Conservation (phyloP, 371 early-diverging fungal species). For the Mucor indicus region DNA sequence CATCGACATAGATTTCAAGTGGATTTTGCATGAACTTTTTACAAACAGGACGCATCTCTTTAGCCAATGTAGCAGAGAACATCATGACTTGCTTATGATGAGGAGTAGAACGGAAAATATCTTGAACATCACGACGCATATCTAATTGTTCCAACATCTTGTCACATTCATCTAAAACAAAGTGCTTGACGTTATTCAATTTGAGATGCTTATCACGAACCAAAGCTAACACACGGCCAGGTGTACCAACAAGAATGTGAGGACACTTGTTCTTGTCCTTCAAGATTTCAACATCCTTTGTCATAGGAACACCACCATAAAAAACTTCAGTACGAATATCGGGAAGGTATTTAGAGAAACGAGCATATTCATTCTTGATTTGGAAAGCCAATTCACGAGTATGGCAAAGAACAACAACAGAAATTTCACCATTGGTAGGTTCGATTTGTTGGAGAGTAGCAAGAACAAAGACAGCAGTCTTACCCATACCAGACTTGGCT, state of each 20-base stretch:
- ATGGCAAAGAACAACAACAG: slow-evolving; percentile 94
- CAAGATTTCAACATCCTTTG: slow-evolving; percentile 79
- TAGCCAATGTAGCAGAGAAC: slow-evolving; percentile 95
- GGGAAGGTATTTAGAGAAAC: slow-evolving; percentile 94
- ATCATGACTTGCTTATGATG: slow-evolving; percentile 98
- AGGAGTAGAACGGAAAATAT: slow-evolving; percentile 92
- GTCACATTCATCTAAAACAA: slow-evolving; percentile 99
- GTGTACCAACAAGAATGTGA: slow-evolving; percentile 97
- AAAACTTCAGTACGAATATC: slow-evolving; percentile 91
- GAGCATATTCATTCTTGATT: slow-evolving; percentile 92
- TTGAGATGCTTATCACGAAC: slow-evolving; percentile 81
- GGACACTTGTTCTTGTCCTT: slow-evolving; percentile 80
- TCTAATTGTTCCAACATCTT: slow-evolving; percentile 91
- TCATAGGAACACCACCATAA: slow-evolving; percentile 85
- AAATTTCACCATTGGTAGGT: slow-evolving; percentile 72
- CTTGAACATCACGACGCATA: slow-evolving; percentile 97
- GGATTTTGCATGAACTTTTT: slow-evolving; percentile 98
- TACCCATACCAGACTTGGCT: slow-evolving; percentile 99
- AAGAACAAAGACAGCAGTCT: slow-evolving; percentile 98
- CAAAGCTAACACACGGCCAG: slow-evolving; percentile 93
- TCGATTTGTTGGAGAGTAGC: slow-evolving; percentile 96
- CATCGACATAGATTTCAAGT: slow-evolving; percentile 96
- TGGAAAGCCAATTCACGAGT: slow-evolving; percentile 98
- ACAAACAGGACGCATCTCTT: slow-evolving; percentile 91
- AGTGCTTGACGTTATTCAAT: slow-evolving; percentile 85